Conservation (phyloP, 768 basidiomycete genomes). For the Austroboletus eburneus region DNA sequence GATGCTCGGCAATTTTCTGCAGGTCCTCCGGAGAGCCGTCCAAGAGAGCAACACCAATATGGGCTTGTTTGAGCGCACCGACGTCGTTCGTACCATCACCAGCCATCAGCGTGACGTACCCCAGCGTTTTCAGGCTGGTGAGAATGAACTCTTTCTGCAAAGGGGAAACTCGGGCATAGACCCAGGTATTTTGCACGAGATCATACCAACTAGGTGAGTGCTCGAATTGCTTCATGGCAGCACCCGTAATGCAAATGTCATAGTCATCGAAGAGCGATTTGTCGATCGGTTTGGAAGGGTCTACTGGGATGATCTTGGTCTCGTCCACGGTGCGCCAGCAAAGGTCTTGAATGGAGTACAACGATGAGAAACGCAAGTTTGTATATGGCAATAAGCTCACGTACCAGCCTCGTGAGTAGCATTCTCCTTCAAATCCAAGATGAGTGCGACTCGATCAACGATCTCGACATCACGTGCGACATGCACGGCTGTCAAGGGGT, state of each 20-base stretch:
- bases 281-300: slow-evolving; percentile 78
- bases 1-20: slow-evolving; percentile 90
- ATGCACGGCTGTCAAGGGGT: slow-evolving; percentile 94
- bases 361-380: neutral
- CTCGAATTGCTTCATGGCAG: slow-evolving; percentile 87
- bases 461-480: slow-evolving; percentile 97
- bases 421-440: slow-evolving; percentile 86
- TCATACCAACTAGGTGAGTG: slow-evolving; percentile 64
- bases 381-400: slow-evolving; percentile 17
- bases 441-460: slow-evolving; percentile 90
- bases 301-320: slow-evolving; percentile 78
- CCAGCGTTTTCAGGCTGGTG: slow-evolving; percentile 81
- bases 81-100: slow-evolving; percentile 99
- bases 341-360: slow-evolving; percentile 50
- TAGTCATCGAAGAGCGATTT: slow-evolving; percentile 72
- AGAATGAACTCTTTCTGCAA: slow-evolving; percentile 94
- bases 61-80: slow-evolving; percentile 96
- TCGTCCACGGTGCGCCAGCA: slow-evolving; percentile 96
- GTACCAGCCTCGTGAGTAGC: slow-evolving; percentile 62
- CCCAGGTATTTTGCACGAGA: slow-evolving; percentile 94
- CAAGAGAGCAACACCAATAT: slow-evolving; percentile 90
- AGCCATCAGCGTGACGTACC: slow-evolving; percentile 94
- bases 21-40: slow-evolving; percentile 92
- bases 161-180: slow-evolving; percentile 97
- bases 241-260: slow-evolving; percentile 96